Evolutionary conservation across 345 rosid species (phyloP).

Genomic region (Firmiana major): DNA sequence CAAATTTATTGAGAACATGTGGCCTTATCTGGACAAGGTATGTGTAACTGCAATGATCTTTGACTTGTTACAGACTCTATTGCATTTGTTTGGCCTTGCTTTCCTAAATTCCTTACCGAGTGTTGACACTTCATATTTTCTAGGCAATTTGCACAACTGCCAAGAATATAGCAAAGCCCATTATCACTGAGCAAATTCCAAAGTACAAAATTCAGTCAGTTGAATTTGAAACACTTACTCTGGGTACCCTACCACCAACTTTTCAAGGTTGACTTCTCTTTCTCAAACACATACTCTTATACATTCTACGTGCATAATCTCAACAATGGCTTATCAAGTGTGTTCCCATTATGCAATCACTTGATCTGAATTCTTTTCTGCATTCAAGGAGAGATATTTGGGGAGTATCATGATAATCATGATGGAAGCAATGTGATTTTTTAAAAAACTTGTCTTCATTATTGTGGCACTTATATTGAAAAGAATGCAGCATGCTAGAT

Average conservation of each 20-base stretch:
- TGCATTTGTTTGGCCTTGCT: slow-evolving; percentile 9
- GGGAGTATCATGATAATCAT: background rate
- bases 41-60: slow-evolving; percentile 11
- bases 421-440: background rate
- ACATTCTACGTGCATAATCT: background rate
- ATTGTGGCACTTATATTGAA: background rate
- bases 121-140: slow-evolving; percentile 15
- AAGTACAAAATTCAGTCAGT: slow-evolving; percentile 84
- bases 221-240: slow-evolving; percentile 78
- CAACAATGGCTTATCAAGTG: background rate
- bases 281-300: background rate
- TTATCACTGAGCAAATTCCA: slow-evolving; percentile 89
- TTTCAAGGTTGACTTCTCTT: slow-evolving; percentile 55
- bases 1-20: slow-evolving; percentile 67
- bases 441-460: background rate
- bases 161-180: slow-evolving; percentile 64
- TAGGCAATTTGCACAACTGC: slow-evolving; percentile 85
- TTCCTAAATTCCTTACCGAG: background rate
- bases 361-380: background rate
- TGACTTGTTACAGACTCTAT: slow-evolving; percentile 6
- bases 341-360: background rate
- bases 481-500: background rate
- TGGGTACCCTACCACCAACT: slow-evolving; percentile 85
- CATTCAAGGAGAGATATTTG: background rate
- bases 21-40: slow-evolving; percentile 93